Percentiles rank a stretch among this genome's conserved stretches.
These are phyloP conservation scores for Phlyctochytrium arcticum DNA, from an alignment of 192 early-diverging fungal genomes.

Conservation along the genomic window DNA sequence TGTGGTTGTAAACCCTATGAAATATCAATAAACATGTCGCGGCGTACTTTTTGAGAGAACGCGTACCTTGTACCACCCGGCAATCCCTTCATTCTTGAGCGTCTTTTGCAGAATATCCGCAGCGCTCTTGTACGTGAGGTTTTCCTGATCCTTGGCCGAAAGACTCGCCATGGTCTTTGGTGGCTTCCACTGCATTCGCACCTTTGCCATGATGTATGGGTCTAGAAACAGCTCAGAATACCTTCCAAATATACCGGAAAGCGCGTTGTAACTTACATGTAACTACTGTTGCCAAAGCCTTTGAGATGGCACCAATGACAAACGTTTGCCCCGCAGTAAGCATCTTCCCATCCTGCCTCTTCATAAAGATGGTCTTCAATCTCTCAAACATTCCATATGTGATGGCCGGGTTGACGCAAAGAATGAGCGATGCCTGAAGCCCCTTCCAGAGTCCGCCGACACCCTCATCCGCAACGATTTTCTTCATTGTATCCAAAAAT, in stretches of 20 bases:
- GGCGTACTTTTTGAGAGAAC: too few species aligned
- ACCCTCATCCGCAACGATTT: slow-evolving; percentile 78
- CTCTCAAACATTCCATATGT: slow-evolving; percentile 95
- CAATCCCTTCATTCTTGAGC: slow-evolving; percentile 70
- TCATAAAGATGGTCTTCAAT: slow-evolving; percentile 43
- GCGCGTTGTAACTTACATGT: slow-evolving; percentile 44
- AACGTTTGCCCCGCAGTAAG: slow-evolving; percentile 84
- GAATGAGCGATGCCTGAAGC: slow-evolving; percentile 82
- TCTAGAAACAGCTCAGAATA: slow-evolving; percentile 48
- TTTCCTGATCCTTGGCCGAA: slow-evolving; percentile 41
- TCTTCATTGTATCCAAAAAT: slow-evolving; percentile 60
- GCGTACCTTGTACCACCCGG: slow-evolving; percentile 92
- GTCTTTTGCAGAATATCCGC: slow-evolving; percentile 83
- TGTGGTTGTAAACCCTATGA: slow-evolving; percentile 91
- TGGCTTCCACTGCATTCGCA: slow-evolving; percentile 74
- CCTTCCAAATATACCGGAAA: background rate
- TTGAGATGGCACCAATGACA: slow-evolving; percentile 86
- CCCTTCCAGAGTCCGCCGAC: slow-evolving; percentile 81
- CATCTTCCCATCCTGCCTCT: slow-evolving; percentile 16
- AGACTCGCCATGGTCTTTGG: slow-evolving; percentile 44
- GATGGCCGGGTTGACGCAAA: slow-evolving; percentile 94
- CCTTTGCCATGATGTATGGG: slow-evolving; percentile 99
- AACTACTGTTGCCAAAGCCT: slow-evolving; percentile 77
- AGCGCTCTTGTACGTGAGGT: slow-evolving; percentile 70
- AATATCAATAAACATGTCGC: too few species aligned